phyloP scores from a whole-genome alignment of 768 basidiomycete genomes.

The Boletus vinaceobasis region DNA sequence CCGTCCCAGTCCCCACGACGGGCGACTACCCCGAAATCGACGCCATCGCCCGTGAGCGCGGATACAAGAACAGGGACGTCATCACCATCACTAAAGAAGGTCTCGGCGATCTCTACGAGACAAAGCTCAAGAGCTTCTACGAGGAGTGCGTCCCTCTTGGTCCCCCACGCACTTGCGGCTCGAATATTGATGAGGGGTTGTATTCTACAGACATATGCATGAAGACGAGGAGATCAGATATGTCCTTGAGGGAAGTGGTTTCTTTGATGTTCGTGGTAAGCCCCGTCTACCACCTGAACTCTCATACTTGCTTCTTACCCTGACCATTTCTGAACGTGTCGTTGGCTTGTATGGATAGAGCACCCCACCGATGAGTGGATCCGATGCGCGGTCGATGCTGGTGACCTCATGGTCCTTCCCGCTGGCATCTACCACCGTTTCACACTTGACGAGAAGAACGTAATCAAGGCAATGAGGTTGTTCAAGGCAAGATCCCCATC shows the following conservation, averaged over 20 bases:
- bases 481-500: slow-evolving; percentile 60
- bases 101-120: slow-evolving; percentile 79
- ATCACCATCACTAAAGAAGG: slow-evolving; percentile 77
- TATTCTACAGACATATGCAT: slow-evolving; percentile 70
- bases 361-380: slow-evolving; percentile 73
- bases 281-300: neutral
- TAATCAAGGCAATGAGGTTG: slow-evolving; percentile 73
- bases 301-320: neutral
- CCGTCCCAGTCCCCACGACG: slow-evolving; percentile 43
- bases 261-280: slow-evolving; percentile 87
- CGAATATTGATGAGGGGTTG: neutral
- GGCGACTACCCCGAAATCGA: slow-evolving; percentile 51
- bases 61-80: slow-evolving; percentile 81
- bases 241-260: slow-evolving; percentile 81
- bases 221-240: slow-evolving; percentile 96
- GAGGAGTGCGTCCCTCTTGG: slow-evolving; percentile 55
- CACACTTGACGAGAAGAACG: slow-evolving; percentile 75
- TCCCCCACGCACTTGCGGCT: neutral
- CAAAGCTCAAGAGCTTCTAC: slow-evolving; percentile 80
- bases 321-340: neutral
- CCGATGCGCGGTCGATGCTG: slow-evolving; percentile 66
- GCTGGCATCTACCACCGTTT: slow-evolving; percentile 95
- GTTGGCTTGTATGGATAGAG: slow-evolving; percentile 39
- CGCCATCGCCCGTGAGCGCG: slow-evolving; percentile 58
- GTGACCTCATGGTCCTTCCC: slow-evolving; percentile 85